These are phyloP conservation scores for Triticum turgidum DNA, from an alignment of 176 grass and related monocot species.

Conservation along the genomic window DNA sequence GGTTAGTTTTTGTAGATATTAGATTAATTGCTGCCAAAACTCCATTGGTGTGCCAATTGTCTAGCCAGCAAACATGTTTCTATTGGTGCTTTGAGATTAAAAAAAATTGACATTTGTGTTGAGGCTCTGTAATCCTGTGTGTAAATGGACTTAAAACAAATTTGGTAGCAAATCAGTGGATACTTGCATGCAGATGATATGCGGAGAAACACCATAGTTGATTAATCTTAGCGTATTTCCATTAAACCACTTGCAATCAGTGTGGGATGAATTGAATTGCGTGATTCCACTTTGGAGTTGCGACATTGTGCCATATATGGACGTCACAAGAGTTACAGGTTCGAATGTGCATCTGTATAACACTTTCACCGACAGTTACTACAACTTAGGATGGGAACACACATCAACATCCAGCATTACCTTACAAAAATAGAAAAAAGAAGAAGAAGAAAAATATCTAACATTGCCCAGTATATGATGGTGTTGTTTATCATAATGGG, in stretches of 20 bases:
- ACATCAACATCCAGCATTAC: not conserved
- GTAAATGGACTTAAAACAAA: not conserved
- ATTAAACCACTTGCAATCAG: not conserved
- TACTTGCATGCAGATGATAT: not conserved
- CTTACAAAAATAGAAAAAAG: not conserved
- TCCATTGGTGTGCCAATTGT: not conserved
- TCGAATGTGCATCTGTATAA: not conserved
- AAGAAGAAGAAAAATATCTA: not conserved
- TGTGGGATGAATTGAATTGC: not conserved
- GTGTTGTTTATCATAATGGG: not conserved
- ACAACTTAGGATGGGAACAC: not conserved
- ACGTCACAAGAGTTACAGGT: not conserved
- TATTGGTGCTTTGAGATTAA: not conserved
- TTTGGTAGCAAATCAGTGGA: not conserved
- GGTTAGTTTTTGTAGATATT: conserved; percentile 4
- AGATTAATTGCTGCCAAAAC: not conserved
- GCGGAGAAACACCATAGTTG: not conserved
- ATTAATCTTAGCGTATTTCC: not conserved
- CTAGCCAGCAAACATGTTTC: not conserved
- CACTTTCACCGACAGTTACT: not conserved
- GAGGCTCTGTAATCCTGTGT: not conserved
- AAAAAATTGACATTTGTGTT: not conserved
- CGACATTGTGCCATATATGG: not conserved
- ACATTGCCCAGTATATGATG: not conserved
- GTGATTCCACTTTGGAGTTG: not conserved